phyloP scores from a whole-genome alignment of 2,329 filamentous ascomycete species.

The Ophiostoma perfectum region DNA sequence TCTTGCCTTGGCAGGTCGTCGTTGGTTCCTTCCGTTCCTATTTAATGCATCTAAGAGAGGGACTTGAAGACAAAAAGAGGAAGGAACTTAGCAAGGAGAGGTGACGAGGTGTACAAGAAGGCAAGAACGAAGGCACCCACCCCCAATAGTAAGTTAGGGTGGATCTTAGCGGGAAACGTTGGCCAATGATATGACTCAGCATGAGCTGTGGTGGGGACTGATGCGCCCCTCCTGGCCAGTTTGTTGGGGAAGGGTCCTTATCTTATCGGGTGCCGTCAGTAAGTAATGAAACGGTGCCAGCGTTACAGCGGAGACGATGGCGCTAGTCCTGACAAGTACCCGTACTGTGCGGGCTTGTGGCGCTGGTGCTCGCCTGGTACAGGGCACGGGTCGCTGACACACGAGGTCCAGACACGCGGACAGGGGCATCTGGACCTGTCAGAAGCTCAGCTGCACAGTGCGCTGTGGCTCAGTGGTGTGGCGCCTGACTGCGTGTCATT shows the following conservation, averaged over 20 bases:
- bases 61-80: background rate
- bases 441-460: conserved; percentile 4
- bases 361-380: background rate
- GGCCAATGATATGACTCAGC: background rate
- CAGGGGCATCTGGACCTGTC: conserved; percentile 8
- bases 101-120: background rate
- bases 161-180: background rate
- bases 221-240: background rate
- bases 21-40: background rate
- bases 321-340: background rate
- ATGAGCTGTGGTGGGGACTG: conserved; percentile 13
- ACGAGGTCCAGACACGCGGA: conserved; percentile 13
- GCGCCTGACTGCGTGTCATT: conserved; percentile 20
- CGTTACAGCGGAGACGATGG: background rate
- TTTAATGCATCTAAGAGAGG: background rate
- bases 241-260: conserved; percentile 23
- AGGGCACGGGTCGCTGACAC: background rate
- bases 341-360: too few relatives aligned
- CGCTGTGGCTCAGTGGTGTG: conserved; percentile 20
- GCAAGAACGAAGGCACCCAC: background rate
- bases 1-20: background rate
- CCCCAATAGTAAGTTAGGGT: background rate
- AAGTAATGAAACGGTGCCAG: background rate
- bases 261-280: conserved; percentile 15
- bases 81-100: background rate